Conservation (phyloP, 2,329 filamentous ascomycete genomes). For the Rhinocladiella similis region DNA sequence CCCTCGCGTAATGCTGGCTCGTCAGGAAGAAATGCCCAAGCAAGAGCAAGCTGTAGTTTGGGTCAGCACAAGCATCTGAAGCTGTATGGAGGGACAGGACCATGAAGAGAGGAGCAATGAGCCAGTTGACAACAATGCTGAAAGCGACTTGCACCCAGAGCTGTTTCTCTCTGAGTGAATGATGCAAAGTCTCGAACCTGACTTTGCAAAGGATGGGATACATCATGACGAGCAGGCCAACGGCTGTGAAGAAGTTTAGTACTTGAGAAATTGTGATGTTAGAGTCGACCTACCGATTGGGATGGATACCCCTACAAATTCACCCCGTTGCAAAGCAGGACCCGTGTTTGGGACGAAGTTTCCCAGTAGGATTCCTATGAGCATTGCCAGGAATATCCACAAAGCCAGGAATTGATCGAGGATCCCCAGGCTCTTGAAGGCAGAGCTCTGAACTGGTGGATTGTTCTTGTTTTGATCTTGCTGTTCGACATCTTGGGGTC, state of each 20-base stretch:
- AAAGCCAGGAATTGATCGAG: constrained; percentile 65
- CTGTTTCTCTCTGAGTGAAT: constrained; percentile 58
- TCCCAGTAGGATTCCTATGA: constrained; percentile 70
- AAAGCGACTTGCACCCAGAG: constrained; percentile 81
- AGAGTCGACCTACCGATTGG: constrained; percentile 57
- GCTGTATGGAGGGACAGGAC: constrained; percentile 41
- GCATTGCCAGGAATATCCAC: constrained; percentile 80
- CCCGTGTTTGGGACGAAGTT: constrained; percentile 69
- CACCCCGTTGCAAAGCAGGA: constrained; percentile 65
- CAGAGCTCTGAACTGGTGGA: constrained; percentile 20
- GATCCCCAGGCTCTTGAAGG: constrained; percentile 54
- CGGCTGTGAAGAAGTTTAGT: constrained; percentile 49
- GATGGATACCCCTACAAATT: constrained; percentile 69
- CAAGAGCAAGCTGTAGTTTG: constrained; percentile 44
- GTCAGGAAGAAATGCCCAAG: constrained; percentile 56
- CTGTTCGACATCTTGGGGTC: constrained; percentile 11
- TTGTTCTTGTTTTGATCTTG: not conserved
- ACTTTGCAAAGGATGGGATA: constrained; percentile 90
- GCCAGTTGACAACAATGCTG: constrained; percentile 77
- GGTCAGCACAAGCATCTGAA: not conserved
- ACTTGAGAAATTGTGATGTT: constrained; percentile 8
- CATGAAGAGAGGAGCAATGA: constrained; percentile 81
- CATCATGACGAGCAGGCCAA: constrained; percentile 89
- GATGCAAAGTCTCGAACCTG: constrained; percentile 71
- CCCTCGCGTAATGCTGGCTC: constrained; percentile 57